phyloP scores from a whole-genome alignment of 1,284 basidiomycete species.

The Ceratobasidium sp. region DNA sequence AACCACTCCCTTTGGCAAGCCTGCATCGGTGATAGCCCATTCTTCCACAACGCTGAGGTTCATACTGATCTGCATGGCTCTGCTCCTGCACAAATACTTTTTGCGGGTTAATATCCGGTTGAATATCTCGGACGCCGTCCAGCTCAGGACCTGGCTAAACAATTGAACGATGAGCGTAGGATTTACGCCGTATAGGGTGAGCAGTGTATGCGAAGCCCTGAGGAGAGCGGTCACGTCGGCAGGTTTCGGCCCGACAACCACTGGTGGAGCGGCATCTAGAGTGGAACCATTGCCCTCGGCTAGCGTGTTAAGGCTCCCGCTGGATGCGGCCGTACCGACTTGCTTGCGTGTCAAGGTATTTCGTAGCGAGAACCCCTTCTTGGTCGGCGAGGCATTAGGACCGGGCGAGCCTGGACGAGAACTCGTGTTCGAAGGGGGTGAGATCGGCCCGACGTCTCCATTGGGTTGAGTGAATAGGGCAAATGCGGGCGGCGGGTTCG shows the following conservation, averaged over 20 bases:
- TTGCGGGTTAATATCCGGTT: slow-evolving; percentile 93
- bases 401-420: slow-evolving; percentile 30
- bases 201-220: slow-evolving; percentile 87
- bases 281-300: slow-evolving; percentile 14
- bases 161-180: slow-evolving; percentile 90
- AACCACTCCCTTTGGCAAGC: slow-evolving; percentile 83
- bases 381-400: neutral
- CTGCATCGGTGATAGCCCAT: slow-evolving; percentile 83
- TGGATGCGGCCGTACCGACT: neutral
- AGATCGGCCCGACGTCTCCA: slow-evolving; percentile 15
- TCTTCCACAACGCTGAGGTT: slow-evolving; percentile 91
- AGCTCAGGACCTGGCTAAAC: slow-evolving; percentile 96
- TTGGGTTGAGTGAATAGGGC: slow-evolving; percentile 31
- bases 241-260: slow-evolving; percentile 63
- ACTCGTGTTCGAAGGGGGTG: slow-evolving; percentile 5
- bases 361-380: slow-evolving; percentile 27
- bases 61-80: slow-evolving; percentile 91
- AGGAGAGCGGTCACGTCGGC: slow-evolving; percentile 83
- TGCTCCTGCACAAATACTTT: slow-evolving; percentile 92
- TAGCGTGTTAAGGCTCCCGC: neutral
- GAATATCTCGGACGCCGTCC: slow-evolving; percentile 93
- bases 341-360: slow-evolving; percentile 40
- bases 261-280: slow-evolving; percentile 26
- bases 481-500: slow-evolving; percentile 36
- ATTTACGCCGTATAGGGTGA: slow-evolving; percentile 91